Percentiles rank a stretch among this genome's conserved stretches.
phyloP scores from a whole-genome alignment of 106 monocot genomes.

The Allium sativum region DNA sequence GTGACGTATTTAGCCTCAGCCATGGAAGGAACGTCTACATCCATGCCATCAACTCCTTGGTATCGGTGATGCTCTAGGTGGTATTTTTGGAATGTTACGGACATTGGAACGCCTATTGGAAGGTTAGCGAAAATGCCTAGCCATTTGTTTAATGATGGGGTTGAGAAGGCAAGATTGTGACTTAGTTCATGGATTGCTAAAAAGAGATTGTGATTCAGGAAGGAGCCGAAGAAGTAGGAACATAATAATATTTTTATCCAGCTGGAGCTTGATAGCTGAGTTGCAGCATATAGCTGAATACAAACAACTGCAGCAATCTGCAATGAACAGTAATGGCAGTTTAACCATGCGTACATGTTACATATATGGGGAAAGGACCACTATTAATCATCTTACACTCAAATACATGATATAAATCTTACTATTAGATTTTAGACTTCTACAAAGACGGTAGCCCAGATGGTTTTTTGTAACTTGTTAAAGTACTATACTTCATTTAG shows the following conservation, averaged over 20 bases:
- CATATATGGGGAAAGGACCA: background rate
- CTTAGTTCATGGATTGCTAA: constrained; percentile 90
- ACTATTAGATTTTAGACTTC: too few relatives aligned
- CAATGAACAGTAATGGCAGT: constrained; percentile 1
- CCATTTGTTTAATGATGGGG: constrained; percentile 64
- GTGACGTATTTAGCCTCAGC: too few relatives aligned
- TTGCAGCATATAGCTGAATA: constrained; percentile 75
- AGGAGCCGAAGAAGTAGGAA: constrained; percentile 89
- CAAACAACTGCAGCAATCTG: constrained; percentile 65
- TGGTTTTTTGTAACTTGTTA: too few relatives aligned
- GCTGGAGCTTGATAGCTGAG: constrained; percentile 30
- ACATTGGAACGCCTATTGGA: constrained; percentile 93
- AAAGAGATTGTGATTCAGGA: constrained; percentile 96
- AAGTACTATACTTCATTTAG: too few relatives aligned
- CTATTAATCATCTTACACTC: background rate
- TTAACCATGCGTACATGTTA: background rate
- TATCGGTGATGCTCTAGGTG: constrained; percentile 90
- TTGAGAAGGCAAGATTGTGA: constrained; percentile 92
- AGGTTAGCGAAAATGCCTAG: constrained; percentile 91
- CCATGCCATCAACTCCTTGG: constrained; percentile 81
- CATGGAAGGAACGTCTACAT: too few relatives aligned
- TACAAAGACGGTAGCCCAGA: too few relatives aligned
- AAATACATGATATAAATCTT: background rate
- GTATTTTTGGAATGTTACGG: constrained; percentile 92
- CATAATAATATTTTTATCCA: constrained; percentile 64